These are phyloP conservation scores for Leishmania guyanensis DNA, from an alignment of 208 protist species.

Conservation along the genomic window DNA sequence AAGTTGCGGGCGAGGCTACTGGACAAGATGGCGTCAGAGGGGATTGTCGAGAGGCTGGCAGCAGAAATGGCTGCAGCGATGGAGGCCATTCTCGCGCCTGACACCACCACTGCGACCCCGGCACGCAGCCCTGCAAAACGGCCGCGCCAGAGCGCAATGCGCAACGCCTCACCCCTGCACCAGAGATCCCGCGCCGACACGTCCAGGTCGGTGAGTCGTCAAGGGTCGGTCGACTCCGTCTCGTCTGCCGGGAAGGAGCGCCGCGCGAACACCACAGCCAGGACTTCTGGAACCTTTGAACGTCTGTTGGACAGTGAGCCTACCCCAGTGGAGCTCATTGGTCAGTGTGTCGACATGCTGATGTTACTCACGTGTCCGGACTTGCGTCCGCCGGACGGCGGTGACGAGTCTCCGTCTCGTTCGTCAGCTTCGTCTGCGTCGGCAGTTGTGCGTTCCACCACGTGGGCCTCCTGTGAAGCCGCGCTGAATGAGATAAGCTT, in stretches of 20 bases:
- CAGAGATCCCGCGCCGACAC: constrained; percentile 20
- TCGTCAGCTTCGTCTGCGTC: constrained; percentile 36
- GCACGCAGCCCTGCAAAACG: constrained; percentile 14
- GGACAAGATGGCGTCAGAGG: constrained; percentile 73
- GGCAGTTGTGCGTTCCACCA: constrained; percentile 53
- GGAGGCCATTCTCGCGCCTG: constrained; percentile 5
- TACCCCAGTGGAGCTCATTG: constrained; percentile 50
- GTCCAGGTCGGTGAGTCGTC: not conserved
- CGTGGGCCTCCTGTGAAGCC: constrained; percentile 60
- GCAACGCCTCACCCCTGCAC: constrained; percentile 2
- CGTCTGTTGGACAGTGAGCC: constrained; percentile 19
- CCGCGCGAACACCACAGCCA: not conserved
- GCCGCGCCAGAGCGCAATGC: not conserved
- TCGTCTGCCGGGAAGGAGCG: not conserved
- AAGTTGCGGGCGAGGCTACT: constrained; percentile 66
- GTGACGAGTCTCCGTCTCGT: constrained; percentile 25
- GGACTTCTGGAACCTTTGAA: constrained; percentile 13
- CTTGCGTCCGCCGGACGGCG: constrained; percentile 44
- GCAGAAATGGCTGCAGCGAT: constrained; percentile 43
- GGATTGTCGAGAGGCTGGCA: constrained; percentile 57
- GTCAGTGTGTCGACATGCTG: constrained; percentile 77
- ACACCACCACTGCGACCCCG: not conserved
- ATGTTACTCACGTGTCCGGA: constrained; percentile 73
- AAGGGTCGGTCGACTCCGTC: not conserved
- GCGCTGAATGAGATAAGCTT: constrained; percentile 52